Evolutionary conservation across 768 basidiomycete species (phyloP).

Genomic region (Pseudohyphozyma bogoriensis): DNA sequence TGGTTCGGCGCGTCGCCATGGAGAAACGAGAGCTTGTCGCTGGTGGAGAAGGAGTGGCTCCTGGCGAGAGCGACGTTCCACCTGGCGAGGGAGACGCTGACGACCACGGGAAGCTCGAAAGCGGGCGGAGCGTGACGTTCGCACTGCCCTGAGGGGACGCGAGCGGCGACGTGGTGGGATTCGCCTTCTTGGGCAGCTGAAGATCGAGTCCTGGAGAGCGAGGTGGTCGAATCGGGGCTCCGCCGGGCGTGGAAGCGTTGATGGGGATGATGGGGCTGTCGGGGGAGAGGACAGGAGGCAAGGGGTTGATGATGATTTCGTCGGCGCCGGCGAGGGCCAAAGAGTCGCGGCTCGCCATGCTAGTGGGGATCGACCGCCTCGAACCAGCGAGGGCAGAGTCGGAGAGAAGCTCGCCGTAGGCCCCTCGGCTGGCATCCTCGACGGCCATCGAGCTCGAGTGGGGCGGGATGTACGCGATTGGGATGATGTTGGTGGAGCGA

Average conservation of each 20-base stretch:
- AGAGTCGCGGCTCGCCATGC: slow-evolving; percentile 24
- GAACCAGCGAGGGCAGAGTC: neutral
- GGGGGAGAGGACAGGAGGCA: slow-evolving; percentile 20
- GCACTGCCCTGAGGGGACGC: slow-evolving; percentile 7
- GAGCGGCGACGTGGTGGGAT: slow-evolving; percentile 3
- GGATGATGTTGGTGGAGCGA: slow-evolving; percentile 33
- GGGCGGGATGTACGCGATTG: slow-evolving; percentile 35
- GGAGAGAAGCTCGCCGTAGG: slow-evolving; percentile 6
- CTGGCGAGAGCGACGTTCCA: too few relatives aligned
- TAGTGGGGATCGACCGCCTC: slow-evolving; percentile 19
- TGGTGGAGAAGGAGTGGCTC: neutral
- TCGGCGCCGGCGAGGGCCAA: slow-evolving; percentile 22
- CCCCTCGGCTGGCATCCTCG: slow-evolving; percentile 20
- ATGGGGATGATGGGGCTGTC: slow-evolving; percentile 16
- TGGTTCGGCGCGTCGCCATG: neutral
- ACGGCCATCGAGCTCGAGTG: slow-evolving; percentile 28
- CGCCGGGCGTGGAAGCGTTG: slow-evolving; percentile 14
- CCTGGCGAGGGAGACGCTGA: neutral
- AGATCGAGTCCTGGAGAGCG: slow-evolving; percentile 33
- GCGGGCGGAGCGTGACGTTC: slow-evolving; percentile 4
- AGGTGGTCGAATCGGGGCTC: slow-evolving; percentile 30
- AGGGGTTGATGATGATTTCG: slow-evolving; percentile 20
- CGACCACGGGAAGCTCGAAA: slow-evolving; percentile 9
- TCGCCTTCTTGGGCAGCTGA: slow-evolving; percentile 21
- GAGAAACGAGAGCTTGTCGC: neutral